These are phyloP conservation scores for Botryosphaeria dothidea DNA, from an alignment of 2,329 filamentous ascomycete species.

Conservation along the genomic window DNA sequence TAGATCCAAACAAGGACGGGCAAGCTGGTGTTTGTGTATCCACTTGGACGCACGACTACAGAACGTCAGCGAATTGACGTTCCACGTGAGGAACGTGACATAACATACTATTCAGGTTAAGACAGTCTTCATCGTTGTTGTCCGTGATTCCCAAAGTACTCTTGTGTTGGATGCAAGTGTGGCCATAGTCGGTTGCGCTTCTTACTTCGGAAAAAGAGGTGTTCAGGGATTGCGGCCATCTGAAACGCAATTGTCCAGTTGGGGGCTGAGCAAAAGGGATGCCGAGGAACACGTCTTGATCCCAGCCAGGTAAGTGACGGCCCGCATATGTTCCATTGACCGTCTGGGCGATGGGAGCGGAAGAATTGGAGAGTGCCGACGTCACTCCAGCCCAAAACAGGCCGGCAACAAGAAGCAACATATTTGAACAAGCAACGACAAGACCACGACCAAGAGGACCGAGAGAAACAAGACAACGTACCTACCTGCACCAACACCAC, in stretches of 20 bases:
- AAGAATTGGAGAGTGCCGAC: slow-evolving; percentile 7
- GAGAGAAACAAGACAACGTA: neutral
- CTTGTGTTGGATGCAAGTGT: slow-evolving; percentile 45
- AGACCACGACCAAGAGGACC: neutral
- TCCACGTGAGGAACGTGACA: slow-evolving; percentile 58
- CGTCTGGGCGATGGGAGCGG: slow-evolving; percentile 4
- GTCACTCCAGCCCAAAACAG: neutral
- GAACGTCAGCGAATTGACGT: slow-evolving; percentile 54
- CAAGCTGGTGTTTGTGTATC: slow-evolving; percentile 24
- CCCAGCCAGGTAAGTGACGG: slow-evolving; percentile 14
- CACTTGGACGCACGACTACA: slow-evolving; percentile 49
- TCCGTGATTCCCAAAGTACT: slow-evolving; percentile 6
- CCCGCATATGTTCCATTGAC: slow-evolving; percentile 20
- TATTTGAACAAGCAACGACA: neutral
- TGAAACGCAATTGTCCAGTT: slow-evolving; percentile 25
- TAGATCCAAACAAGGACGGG: slow-evolving; percentile 29
- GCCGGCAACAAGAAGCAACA: neutral
- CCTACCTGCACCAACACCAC: neutral
- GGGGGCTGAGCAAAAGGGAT: slow-evolving; percentile 40
- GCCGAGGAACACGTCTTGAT: slow-evolving; percentile 28
- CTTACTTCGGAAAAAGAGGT: slow-evolving; percentile 41
- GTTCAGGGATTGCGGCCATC: slow-evolving; percentile 23
- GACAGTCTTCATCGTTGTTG: slow-evolving; percentile 47
- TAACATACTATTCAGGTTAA: slow-evolving; percentile 36
- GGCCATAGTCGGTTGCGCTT: slow-evolving; percentile 43